phyloP scores from a whole-genome alignment of 129 eudicot genomes.

The Chrysanthemum makinoi region DNA sequence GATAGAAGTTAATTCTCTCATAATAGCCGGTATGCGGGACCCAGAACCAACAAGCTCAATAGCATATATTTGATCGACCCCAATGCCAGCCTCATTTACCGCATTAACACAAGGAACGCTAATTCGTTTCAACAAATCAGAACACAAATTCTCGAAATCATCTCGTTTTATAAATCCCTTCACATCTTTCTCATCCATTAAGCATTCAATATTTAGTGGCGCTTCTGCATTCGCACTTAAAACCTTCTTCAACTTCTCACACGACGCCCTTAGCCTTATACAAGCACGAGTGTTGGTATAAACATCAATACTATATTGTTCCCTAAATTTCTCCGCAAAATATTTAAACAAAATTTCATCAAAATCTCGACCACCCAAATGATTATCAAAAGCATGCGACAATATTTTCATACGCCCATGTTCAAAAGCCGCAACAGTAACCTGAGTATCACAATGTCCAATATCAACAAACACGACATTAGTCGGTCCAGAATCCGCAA shows the following conservation, averaged over 20 bases:
- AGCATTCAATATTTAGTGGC: conserved; percentile 84
- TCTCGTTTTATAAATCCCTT: conserved; percentile 89
- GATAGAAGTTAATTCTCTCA: conserved; percentile 44
- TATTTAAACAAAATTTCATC: conserved; percentile 82
- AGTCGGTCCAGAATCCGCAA: conserved; percentile 40
- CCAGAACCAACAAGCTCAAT: conserved; percentile 99
- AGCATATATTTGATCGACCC: conserved; percentile 57
- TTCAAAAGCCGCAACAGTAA: conserved; percentile 74
- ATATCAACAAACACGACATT: conserved; percentile 89
- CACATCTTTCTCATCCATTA: conserved; percentile 98
- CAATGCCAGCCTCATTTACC: conserved; percentile 58
- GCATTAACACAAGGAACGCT: conserved; percentile 77
- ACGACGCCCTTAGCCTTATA: conserved; percentile 72
- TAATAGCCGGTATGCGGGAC: conserved; percentile 86
- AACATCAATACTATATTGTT: conserved; percentile 68
- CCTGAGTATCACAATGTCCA: conserved; percentile 95
- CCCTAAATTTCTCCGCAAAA: conserved; percentile 61
- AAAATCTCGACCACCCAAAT: conserved; percentile 89
- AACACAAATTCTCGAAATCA: conserved; percentile 78
- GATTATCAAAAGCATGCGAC: conserved; percentile 83
- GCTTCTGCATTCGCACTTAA: conserved; percentile 98
- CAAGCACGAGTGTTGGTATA: conserved; percentile 70
- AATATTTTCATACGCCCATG: conserved; percentile 70
- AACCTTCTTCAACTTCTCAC: conserved; percentile 94
- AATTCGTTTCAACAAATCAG: conserved; percentile 59